Conservation (phyloP, 2,329 filamentous ascomycete species). For the Cordyceps farinosa region DNA sequence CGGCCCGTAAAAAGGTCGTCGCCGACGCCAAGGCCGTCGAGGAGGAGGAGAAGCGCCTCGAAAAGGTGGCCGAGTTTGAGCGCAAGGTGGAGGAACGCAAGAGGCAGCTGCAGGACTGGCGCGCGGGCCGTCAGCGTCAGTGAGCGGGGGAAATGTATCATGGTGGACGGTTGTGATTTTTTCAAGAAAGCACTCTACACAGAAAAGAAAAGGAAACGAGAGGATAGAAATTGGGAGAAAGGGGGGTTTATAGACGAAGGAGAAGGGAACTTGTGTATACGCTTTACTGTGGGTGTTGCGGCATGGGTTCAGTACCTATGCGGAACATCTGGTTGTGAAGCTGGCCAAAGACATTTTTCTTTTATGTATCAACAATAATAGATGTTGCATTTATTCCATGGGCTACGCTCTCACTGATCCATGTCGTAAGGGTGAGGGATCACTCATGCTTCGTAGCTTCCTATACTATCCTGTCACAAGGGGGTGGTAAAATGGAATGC, state of each 20-base stretch:
- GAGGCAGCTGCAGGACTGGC: conserved; percentile 47
- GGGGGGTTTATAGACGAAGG: conserved; percentile 2
- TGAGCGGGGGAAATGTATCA: background rate
- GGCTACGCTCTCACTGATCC: no score
- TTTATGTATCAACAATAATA: no score
- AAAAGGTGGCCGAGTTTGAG: conserved; percentile 59
- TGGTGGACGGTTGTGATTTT: background rate
- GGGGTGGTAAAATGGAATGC: background rate
- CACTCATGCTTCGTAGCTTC: background rate
- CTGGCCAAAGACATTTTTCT: background rate
- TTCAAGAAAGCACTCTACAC: background rate
- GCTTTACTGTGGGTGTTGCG: background rate
- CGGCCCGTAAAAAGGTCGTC: conserved; percentile 61
- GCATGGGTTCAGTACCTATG: background rate
- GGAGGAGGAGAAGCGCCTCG: conserved; percentile 48
- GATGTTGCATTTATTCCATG: no score
- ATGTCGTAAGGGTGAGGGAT: no score
- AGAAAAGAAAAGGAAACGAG: background rate
- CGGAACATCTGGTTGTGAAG: background rate
- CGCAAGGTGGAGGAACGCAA: conserved; percentile 51
- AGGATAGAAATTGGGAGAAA: background rate
- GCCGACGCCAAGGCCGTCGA: conserved; percentile 46
- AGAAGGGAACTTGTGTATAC: background rate
- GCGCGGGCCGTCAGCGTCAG: conserved; percentile 31
- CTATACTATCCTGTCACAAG: background rate